A percentile compares a stretch with the other conserved stretches of the same genome.
Conservation (phyloP, 2,329 filamentous ascomycete genomes). For the Colletotrichum lindemuthianum region DNA sequence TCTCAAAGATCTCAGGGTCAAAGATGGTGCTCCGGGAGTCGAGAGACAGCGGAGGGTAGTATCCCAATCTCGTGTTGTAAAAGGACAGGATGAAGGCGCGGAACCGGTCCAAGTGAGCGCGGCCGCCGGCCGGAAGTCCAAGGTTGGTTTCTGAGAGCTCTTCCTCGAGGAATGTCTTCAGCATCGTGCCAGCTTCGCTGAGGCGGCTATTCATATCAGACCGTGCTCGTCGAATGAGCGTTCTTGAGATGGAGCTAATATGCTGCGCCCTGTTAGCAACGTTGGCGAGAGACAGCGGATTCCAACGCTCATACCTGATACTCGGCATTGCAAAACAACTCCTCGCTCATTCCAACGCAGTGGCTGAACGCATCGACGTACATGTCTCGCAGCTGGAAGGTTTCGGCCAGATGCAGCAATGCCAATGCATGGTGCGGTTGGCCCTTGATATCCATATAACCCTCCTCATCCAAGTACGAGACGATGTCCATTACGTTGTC, state of each 20-base stretch:
- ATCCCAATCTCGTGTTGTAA: slow-evolving; percentile 74
- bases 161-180: slow-evolving; percentile 76
- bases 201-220: slow-evolving; percentile 74
- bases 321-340: slow-evolving; percentile 65
- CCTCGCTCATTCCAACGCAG: slow-evolving; percentile 80
- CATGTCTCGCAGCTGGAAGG: slow-evolving; percentile 68
- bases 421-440: slow-evolving; percentile 76
- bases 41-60: slow-evolving; percentile 71
- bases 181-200: slow-evolving; percentile 63
- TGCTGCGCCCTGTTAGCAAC: slow-evolving; percentile 50
- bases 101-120: slow-evolving; percentile 78
- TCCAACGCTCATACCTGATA: slow-evolving; percentile 62
- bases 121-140: slow-evolving; percentile 68
- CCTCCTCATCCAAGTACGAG: slow-evolving; percentile 73
- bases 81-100: slow-evolving; percentile 73
- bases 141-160: slow-evolving; percentile 74
- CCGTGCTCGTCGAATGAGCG: slow-evolving; percentile 71
- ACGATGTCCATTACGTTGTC: slow-evolving; percentile 71
- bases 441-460: slow-evolving; percentile 74
- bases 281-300: background rate
- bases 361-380: slow-evolving; percentile 81
- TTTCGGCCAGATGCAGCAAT: slow-evolving; percentile 74
- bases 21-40: slow-evolving; percentile 57
- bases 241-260: slow-evolving; percentile 64
- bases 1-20: slow-evolving; percentile 65